Evolutionary conservation across 805 yeast species (phyloP), one percentile per base, ranked within the genome.

Genomic region (Cyberlindnera maritima): DNA sequence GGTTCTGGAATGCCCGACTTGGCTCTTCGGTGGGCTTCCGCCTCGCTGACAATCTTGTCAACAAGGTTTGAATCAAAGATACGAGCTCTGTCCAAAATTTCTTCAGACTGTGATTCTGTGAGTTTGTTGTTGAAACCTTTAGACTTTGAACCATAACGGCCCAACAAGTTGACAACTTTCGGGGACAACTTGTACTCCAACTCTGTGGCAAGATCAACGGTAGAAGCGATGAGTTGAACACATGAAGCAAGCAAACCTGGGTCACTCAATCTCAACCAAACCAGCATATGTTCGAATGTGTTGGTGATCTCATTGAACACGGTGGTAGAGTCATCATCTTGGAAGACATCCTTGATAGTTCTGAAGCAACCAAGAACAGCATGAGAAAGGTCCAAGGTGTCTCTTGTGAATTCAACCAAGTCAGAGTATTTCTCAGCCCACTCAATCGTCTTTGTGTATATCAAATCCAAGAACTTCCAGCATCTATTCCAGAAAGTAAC

Each of bases 201-300:
- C 35, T 79, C 83, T 26, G 68, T 64, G 0, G 90, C 87, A 37
- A 86, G 64, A 54, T 82, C 86, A 39, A 89, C 71, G 0, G 88
- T 80, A 36, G 77, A 75, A 42, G 81, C 75, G 4, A 87, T 85
- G 39, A 89, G 69, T 20, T 75, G 74, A 6, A 88, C 91, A 70
- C 96, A 88, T 1, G 88, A 77, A 21, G 75, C 75, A 38, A 88
- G 68, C 39, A 92, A 69, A 2, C 89, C 85, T 7, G 78, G 71
- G 64, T 91, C 97, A 49, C 92, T 88, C 39, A 92, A 70, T 49
- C 94, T 74, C 25, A 92, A 71, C 95, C 97, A 87, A 34, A 81
- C 83, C 29, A 88, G 73, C 72, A 88, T 81, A 44, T 81, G 72
- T 13, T 74, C 74, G 49, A 91, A 79, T 0, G 94, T 79, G n/a